Conservation (phyloP, 1,284 basidiomycete genomes). For the Sporisorium sorghi region DNA sequence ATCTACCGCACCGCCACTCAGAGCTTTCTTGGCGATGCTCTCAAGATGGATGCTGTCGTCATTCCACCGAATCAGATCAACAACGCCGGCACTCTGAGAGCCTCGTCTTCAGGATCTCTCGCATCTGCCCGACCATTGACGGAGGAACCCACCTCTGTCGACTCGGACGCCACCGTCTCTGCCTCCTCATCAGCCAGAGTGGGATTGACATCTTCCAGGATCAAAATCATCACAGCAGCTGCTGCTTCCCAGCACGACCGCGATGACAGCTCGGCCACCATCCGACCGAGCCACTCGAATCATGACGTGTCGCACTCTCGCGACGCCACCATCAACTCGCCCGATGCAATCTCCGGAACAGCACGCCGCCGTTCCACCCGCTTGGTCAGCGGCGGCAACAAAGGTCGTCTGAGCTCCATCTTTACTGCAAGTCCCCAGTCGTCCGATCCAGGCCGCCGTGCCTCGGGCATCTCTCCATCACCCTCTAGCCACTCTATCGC, state of each 20-base stretch:
- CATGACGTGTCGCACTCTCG: neutral
- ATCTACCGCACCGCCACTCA: constrained; percentile 38
- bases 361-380: constrained; percentile 22
- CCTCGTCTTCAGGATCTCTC: constrained; percentile 16
- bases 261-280: constrained; percentile 50
- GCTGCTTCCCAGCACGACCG: constrained; percentile 42
- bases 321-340: neutral
- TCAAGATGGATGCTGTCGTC: constrained; percentile 50
- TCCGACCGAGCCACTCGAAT: constrained; percentile 26
- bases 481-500: constrained; percentile 24
- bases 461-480: constrained; percentile 14
- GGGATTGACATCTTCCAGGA: constrained; percentile 10
- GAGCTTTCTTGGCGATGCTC: constrained; percentile 35
- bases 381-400: constrained; percentile 15
- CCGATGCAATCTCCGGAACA: constrained; percentile 6
- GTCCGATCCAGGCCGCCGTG: constrained; percentile 4
- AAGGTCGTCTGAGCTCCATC: constrained; percentile 36
- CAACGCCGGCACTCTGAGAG: constrained; percentile 1
- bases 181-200: constrained; percentile 22
- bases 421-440: constrained; percentile 40
- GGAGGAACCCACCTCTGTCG: constrained; percentile 9
- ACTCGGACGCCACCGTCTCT: constrained; percentile 28
- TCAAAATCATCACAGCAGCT: constrained; percentile 1
- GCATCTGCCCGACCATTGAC: neutral
- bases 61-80: constrained; percentile 15